Percentiles rank a stretch among this genome's conserved stretches.
Evolutionary conservation across 805 yeast genomes (phyloP).

Genomic region (Candida tallmaniae): DNA sequence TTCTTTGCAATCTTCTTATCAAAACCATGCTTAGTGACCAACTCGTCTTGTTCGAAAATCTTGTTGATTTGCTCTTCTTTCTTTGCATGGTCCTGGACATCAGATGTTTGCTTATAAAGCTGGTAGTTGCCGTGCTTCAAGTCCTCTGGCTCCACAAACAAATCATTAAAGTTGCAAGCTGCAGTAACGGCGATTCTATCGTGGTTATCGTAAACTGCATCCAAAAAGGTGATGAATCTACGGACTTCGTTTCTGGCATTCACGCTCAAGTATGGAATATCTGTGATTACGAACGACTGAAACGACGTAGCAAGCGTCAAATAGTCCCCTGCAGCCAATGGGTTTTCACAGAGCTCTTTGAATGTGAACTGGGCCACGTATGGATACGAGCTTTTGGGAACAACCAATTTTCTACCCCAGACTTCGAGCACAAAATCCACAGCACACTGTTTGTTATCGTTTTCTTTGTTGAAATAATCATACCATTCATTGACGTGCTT

Average conservation of each 20-base stretch:
- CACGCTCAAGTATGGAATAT: conserved; percentile 80
- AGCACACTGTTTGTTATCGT: conserved; percentile 20
- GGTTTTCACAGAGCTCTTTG: conserved; percentile 78
- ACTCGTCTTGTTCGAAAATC: conserved; percentile 49
- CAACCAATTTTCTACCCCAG: conserved; percentile 83
- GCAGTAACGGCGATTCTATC: conserved; percentile 86
- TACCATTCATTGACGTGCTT: conserved; percentile 78
- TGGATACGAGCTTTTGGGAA: conserved; percentile 74
- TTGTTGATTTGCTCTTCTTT: conserved; percentile 34
- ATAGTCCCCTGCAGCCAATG: conserved; percentile 93
- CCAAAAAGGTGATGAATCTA: conserved; percentile 89
- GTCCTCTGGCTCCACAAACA: conserved; percentile 81
- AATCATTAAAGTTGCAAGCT: conserved; percentile 76
- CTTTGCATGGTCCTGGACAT: no score
- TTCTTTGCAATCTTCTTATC: conserved; percentile 66
- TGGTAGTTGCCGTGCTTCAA: conserved; percentile 44
- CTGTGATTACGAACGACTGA: conserved; percentile 81
- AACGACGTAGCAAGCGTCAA: conserved; percentile 73
- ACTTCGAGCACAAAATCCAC: conserved; percentile 42
- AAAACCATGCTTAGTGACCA: conserved; percentile 74
- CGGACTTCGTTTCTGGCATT: conserved; percentile 80
- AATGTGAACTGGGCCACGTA: conserved; percentile 88
- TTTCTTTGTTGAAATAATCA: conserved; percentile 65
- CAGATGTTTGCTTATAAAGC: conserved; percentile 37
- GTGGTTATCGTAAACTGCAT: conserved; percentile 91